Evolutionary conservation across 2,329 filamentous ascomycete genomes (phyloP).

Genomic region (Xylariaceae sp.): DNA sequence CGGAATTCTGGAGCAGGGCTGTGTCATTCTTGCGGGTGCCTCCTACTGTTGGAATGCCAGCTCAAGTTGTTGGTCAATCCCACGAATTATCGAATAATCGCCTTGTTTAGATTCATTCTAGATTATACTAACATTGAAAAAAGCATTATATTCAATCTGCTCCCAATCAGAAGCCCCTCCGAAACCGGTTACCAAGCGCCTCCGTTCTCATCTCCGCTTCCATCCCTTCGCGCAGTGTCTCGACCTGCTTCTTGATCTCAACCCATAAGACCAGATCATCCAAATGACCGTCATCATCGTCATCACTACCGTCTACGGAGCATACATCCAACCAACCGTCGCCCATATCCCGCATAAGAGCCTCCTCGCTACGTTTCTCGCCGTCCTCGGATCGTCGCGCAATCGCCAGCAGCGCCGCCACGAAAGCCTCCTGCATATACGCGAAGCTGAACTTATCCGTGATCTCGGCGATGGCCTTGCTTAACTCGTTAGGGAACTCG

Average conservation of each 20-base stretch:
- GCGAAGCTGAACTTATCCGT: conserved; percentile 72
- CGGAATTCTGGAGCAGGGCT: neutral
- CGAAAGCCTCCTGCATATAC: conserved; percentile 74
- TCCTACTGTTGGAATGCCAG: neutral
- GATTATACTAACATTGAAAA: neutral
- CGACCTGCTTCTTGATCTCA: conserved; percentile 69
- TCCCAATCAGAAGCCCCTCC: neutral
- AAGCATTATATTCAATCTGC: neutral
- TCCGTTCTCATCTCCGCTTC: conserved; percentile 42
- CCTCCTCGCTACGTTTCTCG: conserved; percentile 37
- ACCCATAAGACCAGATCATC: conserved; percentile 63
- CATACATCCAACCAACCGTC: conserved; percentile 49
- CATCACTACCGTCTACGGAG: conserved; percentile 18
- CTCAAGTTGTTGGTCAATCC: neutral
- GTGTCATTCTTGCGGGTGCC: neutral
- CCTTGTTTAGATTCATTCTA: neutral
- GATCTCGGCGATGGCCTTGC: conserved; percentile 64
- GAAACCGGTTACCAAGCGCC: neutral
- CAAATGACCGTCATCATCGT: conserved; percentile 49
- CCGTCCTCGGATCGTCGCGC: conserved; percentile 45
- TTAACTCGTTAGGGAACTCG: conserved; percentile 66
- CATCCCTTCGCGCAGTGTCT: conserved; percentile 66
- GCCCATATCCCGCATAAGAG: conserved; percentile 39
- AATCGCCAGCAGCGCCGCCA: conserved; percentile 66
- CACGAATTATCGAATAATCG: too few species aligned